A percentile compares a stretch with the other conserved stretches of the same genome.
Evolutionary conservation across 495 filamentous ascomycete species (phyloP).

Genomic region (Penicillium simplicissimum): DNA sequence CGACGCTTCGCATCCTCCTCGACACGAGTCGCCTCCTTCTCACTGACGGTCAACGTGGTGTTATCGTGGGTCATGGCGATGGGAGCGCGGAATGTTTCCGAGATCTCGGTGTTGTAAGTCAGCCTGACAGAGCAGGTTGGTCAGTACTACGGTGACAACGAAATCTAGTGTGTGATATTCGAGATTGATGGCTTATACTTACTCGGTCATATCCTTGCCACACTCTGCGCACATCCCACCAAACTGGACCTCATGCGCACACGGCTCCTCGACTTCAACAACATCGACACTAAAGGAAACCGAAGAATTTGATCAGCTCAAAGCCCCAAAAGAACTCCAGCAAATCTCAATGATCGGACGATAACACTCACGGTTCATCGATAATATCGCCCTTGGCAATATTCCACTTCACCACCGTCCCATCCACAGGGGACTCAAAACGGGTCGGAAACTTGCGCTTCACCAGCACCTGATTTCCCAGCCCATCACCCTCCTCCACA

Average conservation of each 20-base stretch:
- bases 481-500: conserved; percentile 70
- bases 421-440: conserved; percentile 82
- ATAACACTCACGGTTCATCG: conserved; percentile 40
- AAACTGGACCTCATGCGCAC: conserved; percentile 87
- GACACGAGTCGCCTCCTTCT: conserved; percentile 71
- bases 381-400: conserved; percentile 73
- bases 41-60: conserved; percentile 71
- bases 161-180: no score
- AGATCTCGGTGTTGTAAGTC: conserved; percentile 58
- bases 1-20: conserved; percentile 86
- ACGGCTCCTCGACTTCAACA: conserved; percentile 85
- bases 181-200: conserved; percentile 25
- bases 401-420: conserved; percentile 72
- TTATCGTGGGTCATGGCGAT: conserved; percentile 95
- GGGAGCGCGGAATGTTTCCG: conserved; percentile 73
- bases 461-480: conserved; percentile 66
- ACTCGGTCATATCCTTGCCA: conserved; percentile 96
- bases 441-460: conserved; percentile 69
- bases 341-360: neutral
- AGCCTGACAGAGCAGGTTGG: conserved; percentile 34
- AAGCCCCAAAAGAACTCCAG: neutral
- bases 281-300: conserved; percentile 49
- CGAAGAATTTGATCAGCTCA: conserved; percentile 20
- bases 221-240: conserved; percentile 87
- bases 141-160: neutral